Evolutionary conservation across 2,329 filamentous ascomycete species (phyloP).

Genomic region (Stylonectria norvegica): DNA sequence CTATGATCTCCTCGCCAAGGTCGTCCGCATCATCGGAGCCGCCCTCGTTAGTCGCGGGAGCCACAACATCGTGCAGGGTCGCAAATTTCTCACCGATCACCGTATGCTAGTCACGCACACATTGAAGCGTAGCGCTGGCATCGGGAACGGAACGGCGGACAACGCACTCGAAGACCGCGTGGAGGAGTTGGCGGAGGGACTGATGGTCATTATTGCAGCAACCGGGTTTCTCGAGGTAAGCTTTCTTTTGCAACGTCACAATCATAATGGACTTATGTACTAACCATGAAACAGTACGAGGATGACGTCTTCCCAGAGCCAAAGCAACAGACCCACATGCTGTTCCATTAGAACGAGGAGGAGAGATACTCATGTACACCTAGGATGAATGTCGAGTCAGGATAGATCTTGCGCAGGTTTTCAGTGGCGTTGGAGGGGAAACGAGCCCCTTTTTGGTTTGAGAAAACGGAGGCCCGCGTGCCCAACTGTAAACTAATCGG

Average conservation of each 20-base stretch:
- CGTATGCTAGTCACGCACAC: constrained; percentile 80
- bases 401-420: constrained; percentile 18
- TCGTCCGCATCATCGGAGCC: constrained; percentile 78
- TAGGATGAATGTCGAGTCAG: constrained; percentile 8
- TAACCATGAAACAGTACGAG: constrained; percentile 38
- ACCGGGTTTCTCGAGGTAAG: constrained; percentile 84
- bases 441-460: too few relatives aligned
- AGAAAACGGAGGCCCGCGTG: too few relatives aligned
- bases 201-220: constrained; percentile 76
- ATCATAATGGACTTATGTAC: background rate
- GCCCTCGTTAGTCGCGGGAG: constrained; percentile 77
- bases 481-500: too few relatives aligned
- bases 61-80: constrained; percentile 77
- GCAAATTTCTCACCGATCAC: constrained; percentile 77
- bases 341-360: constrained; percentile 38
- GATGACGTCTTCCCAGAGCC: constrained; percentile 35
- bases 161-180: constrained; percentile 57
- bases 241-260: constrained; percentile 1
- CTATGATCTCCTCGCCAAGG: constrained; percentile 76
- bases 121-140: constrained; percentile 83
- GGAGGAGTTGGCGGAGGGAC: constrained; percentile 76
- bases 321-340: constrained; percentile 30
- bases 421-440: constrained; percentile 26
- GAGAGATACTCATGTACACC: background rate
- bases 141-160: constrained; percentile 50